Base-by-base conservation (phyloP, 2,329 filamentous ascomycete genomes). In the Sarocladiaceae sp. region DNA sequence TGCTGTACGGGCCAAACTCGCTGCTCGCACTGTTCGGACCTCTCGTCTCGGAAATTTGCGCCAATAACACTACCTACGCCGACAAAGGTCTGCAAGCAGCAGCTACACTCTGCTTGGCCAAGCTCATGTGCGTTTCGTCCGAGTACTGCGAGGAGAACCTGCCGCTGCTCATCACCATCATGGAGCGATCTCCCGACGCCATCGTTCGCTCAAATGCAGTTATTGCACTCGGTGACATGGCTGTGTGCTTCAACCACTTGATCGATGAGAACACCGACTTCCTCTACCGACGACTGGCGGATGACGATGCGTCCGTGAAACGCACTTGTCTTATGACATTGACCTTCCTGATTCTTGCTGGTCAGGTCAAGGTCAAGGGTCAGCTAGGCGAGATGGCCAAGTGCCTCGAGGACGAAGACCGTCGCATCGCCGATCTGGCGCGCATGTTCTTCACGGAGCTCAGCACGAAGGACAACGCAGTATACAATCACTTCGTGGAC, bases 221-320 rank as follows among this genome's bases (percentile, higher is more conserved):
- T 17, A 96, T 99, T 60, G 93, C 94, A 0, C 83, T 99, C 0
- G 94, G 94, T 35, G 94, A 99, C 66, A 99, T 99, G 94, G 95
- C 95, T 0, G 94, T 99, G 20, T 97, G 92, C 79, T 99, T 99
- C 79, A 99, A 99, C 65, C 94, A 99, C 64, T 82, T 99, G 48
- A 97, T 99, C 60, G 95, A 99, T 64, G 95, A 99, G 71, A 97
- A 99, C 69, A 99, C 94, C 0, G 94, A 99, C 66, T 99, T 97
- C 75, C 71, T 99, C 37, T 99, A 99, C 71, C 86, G 94, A 18
- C 85, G 95, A 17, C 80, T 99, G 7, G 95, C 94, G 15, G 95
- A 99, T 64, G 76, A 82, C 15, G 92, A 97, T 60, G 82, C 84
- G 20, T 93, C 88, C 2, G 94, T 99, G 56, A 99, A 97, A 77